phyloP scores from a whole-genome alignment of 2,329 filamentous ascomycete genomes.

The Claviceps cyperi region DNA sequence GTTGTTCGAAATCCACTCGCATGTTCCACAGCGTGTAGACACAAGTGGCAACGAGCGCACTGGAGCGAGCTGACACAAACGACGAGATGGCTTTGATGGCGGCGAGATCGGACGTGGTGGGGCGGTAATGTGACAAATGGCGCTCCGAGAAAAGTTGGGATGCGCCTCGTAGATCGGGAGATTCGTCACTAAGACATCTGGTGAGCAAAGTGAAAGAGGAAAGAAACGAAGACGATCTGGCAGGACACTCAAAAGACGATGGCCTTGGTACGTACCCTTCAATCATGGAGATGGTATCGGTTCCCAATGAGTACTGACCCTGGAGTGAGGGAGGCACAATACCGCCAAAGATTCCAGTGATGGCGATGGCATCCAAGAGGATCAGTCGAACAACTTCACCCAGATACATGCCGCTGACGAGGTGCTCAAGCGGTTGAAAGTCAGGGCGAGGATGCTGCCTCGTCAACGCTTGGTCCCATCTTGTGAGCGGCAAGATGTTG shows the following conservation, averaged over 20 bases:
- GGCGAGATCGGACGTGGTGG: constrained; percentile 32
- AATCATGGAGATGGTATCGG: constrained; percentile 43
- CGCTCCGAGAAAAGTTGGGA: constrained; percentile 32
- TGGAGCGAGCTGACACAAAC: constrained; percentile 41
- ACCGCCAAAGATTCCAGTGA: constrained; percentile 40
- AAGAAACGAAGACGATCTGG: background rate
- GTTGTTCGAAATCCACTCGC: constrained; percentile 31
- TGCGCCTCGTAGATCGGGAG: constrained; percentile 27
- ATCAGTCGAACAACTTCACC: constrained; percentile 48
- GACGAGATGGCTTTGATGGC: constrained; percentile 38
- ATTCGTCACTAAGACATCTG: constrained; percentile 25
- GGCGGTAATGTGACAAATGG: constrained; percentile 30
- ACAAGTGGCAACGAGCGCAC: constrained; percentile 43
- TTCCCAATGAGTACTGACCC: constrained; percentile 42
- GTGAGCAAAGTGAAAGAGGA: background rate
- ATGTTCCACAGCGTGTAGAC: constrained; percentile 46
- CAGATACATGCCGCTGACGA: constrained; percentile 51
- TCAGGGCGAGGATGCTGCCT: constrained; percentile 38
- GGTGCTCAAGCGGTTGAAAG: constrained; percentile 47
- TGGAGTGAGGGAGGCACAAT: constrained; percentile 38
- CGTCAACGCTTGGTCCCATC: constrained; percentile 43
- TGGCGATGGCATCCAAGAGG: constrained; percentile 43
- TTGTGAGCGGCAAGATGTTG: constrained; percentile 42
- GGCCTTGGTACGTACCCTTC: constrained; percentile 31
- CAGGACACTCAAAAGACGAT: background rate